Evolutionary conservation across 2,329 filamentous ascomycete genomes (phyloP).

Genomic region (Ceratocystis smalleyi): DNA sequence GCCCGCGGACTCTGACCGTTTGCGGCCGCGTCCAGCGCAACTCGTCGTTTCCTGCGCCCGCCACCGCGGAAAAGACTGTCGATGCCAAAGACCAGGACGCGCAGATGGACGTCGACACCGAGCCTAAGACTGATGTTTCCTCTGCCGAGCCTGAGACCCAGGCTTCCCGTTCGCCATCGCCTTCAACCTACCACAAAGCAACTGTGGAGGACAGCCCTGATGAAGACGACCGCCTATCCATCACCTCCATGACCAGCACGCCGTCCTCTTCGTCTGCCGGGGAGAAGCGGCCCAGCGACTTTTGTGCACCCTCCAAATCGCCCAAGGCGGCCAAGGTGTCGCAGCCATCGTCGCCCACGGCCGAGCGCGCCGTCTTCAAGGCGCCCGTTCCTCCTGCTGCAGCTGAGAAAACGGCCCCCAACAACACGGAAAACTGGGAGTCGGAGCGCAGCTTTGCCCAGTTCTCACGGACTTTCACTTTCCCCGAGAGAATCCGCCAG

Average conservation of each 20-base stretch:
- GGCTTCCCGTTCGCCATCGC: conserved; percentile 17
- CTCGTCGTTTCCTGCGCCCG: neutral
- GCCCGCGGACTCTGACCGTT: conserved; percentile 48
- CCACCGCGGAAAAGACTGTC: neutral
- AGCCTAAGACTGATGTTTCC: neutral
- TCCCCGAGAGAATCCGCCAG: conserved; percentile 47
- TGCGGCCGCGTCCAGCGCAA: conserved; percentile 28
- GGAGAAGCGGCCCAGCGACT: conserved; percentile 12
- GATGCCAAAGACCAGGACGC: neutral
- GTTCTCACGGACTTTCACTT: conserved; percentile 53
- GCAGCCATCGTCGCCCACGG: neutral
- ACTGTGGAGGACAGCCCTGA: conserved; percentile 48
- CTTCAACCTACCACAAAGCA: conserved; percentile 34
- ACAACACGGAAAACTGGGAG: conserved; percentile 9
- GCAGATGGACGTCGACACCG: neutral
- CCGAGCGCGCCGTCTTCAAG: conserved; percentile 13
- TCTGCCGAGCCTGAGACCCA: conserved; percentile 25
- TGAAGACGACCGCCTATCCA: conserved; percentile 18
- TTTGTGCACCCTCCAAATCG: neutral
- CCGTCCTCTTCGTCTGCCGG: conserved; percentile 12
- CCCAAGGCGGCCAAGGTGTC: neutral
- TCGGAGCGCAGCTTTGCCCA: conserved; percentile 47
- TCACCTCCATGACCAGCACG: conserved; percentile 6
- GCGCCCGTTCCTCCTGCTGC: neutral
- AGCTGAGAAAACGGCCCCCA: neutral